Base-by-base conservation (phyloP, 805 yeast species). In the Cyberlindnera mycetangii region DNA sequence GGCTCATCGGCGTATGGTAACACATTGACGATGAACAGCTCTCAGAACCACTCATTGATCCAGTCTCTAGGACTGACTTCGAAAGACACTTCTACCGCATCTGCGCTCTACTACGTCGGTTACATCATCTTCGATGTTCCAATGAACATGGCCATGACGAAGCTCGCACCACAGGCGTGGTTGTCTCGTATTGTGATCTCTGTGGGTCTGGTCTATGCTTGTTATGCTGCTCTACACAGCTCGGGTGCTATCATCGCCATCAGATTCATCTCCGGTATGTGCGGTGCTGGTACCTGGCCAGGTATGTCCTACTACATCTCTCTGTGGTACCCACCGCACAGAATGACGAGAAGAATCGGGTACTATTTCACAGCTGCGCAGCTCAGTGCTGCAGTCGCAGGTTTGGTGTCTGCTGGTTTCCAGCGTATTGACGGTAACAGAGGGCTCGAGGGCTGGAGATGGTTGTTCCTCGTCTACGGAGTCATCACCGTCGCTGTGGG, bases 361-460 rank as follows among this genome's bases (percentile, higher is more conserved):
- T 88, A 84, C 66, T 88, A 88, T 64, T 88, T 83, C 64, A 88
- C 96, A 1, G 96, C 96, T 17, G 95, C 96, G 1, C 96, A 88
- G 65, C 62, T 88, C n/a, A 81, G 90, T 36, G 90, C 95, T 1
- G 81, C 95, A n/a, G 92, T 80, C 8, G 89, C 90, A 8, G 96
- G 96, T 32, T 73, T 88, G 44, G 88, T 88, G 12, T 78, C 85
- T 44, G 96, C 96, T 3, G 95, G 95, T 0, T 85, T 88, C 69
- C 96, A 88, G 61, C 81, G 76, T 52, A 83, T 88, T 79, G 90
- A 88, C 60, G 83, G 82, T 48, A 66, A 53, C 15, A 66, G 78
- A 25, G 95, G 96, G 2, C 70, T 71, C 47, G 75, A 82, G 39
- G 96, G 96, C 25, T 88, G 89, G 83, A 89, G 84, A 66, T 88